A percentile compares a stretch with the other conserved stretches of the same genome.
Evolutionary conservation across 768 basidiomycete species (phyloP).

Genomic region (Psilocybe azurescens): DNA sequence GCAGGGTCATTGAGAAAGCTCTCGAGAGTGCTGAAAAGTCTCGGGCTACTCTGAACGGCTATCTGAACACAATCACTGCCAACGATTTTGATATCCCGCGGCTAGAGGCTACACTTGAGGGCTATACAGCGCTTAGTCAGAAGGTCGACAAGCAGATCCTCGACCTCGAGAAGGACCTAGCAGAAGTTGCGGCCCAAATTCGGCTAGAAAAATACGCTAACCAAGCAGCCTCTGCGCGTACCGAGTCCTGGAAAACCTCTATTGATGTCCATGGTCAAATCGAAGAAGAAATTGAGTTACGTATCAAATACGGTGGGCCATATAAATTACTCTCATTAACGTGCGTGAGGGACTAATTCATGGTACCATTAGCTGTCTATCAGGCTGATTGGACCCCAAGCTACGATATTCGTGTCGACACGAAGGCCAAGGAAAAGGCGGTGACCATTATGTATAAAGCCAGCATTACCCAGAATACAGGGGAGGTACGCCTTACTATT

Average conservation of each 20-base stretch:
- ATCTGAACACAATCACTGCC: background rate
- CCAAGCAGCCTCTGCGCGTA: background rate
- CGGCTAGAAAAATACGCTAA: background rate
- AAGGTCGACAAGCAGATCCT: background rate
- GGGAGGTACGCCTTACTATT: constrained; percentile 33
- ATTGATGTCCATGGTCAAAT: background rate
- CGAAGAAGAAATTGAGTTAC: background rate
- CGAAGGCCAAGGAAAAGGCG: constrained; percentile 34
- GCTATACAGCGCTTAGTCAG: background rate
- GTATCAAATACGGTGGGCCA: constrained; percentile 40
- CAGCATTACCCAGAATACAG: constrained; percentile 41
- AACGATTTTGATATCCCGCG: background rate
- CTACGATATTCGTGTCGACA: constrained; percentile 47
- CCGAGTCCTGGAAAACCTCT: background rate
- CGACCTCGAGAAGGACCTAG: background rate
- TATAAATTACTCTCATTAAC: background rate
- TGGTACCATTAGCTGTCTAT: constrained; percentile 8
- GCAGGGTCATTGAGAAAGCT: background rate
- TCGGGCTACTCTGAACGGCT: background rate
- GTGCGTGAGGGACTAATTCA: background rate
- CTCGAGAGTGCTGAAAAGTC: background rate
- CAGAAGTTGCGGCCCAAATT: background rate
- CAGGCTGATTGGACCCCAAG: constrained; percentile 38
- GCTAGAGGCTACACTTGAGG: background rate
- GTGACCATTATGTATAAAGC: constrained; percentile 45